Evolutionary conservation across 495 filamentous ascomycete species (phyloP), one percentile per base, ranked within the genome.

Genomic region (Margaritispora aquatica): DNA sequence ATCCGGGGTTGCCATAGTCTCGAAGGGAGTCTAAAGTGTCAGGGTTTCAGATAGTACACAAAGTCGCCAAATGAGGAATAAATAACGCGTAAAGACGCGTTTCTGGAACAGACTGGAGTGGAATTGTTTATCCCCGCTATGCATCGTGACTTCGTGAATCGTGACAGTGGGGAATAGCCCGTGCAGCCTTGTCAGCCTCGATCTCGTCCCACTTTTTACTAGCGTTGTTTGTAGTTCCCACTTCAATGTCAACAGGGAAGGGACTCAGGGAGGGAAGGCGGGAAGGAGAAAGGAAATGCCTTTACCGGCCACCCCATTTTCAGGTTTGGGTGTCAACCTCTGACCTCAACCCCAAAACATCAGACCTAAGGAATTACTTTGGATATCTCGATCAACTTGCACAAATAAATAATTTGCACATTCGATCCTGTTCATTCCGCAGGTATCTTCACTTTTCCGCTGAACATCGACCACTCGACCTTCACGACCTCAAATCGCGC

Each of bases 1-100:
- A 54, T 66, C 63, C 41, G 63, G 63, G 47, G 61, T 66, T 10
- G 63, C 54, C 66, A 68, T 68, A 0, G 17, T 62, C 22, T 52
- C 22, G n/a, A 27, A 7, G 2, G 24, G 20, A 17, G 23, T 23
- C 47, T 10, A 34, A 26, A 51, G 26, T 3, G 24, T 54, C 51
- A 36, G 51, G 20, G 47, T 26, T n/a, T 50, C 47, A 24, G 24
- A 49, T 20, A 31, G 26, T 27, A n/a, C 13, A 15, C 41, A 26
- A 19, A 51, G 51, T 51, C n/a, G 19, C 55, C 47, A 5, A 54
- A 60, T 48, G 29, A 54, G 50, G 50, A 54, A 60, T 26, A 56
- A 10, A 29, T 55, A 51, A 63, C 61, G 61, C 61, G 61, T 59
- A 29, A 55, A 60, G 21, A 48, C 51, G 50, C 58, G 58, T 17